Evolutionary conservation across 441 rosid species (phyloP).

Genomic region (Syzygium syzygioides): DNA sequence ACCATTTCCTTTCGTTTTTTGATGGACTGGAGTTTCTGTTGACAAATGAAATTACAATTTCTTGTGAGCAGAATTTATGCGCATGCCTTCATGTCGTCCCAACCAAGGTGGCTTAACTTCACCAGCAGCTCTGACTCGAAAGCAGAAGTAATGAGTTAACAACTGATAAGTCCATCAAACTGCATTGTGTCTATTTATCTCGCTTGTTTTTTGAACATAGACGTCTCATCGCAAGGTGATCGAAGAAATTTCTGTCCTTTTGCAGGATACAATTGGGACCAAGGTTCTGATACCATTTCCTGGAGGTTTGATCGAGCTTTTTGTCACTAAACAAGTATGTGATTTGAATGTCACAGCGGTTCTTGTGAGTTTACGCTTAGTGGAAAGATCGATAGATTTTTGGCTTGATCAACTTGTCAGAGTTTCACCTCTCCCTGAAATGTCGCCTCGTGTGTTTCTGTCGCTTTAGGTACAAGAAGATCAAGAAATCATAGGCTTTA

Average conservation of each 20-base stretch:
- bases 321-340: constrained; percentile 63
- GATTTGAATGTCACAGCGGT: neutral
- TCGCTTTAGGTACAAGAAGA: constrained; percentile 63
- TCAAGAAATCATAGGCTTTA: constrained; percentile 50
- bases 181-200: neutral
- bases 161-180: neutral
- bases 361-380: neutral
- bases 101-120: constrained; percentile 63
- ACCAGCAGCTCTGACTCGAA: constrained; percentile 35
- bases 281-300: constrained; percentile 71
- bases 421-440: neutral
- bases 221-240: neutral
- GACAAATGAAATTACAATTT: neutral
- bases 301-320: constrained; percentile 75
- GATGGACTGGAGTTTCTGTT: neutral
- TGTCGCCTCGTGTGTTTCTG: neutral
- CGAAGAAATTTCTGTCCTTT: neutral
- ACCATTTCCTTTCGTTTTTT: neutral
- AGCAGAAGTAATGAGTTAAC: constrained; percentile 31
- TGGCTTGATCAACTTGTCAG: neutral
- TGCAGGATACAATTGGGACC: constrained; percentile 62
- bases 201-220: neutral
- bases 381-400: neutral
- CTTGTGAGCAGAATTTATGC: constrained; percentile 41
- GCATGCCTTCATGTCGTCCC: constrained; percentile 57